phyloP scores from a whole-genome alignment of 2,329 filamentous ascomycete species.

The Claviceps monticola region DNA sequence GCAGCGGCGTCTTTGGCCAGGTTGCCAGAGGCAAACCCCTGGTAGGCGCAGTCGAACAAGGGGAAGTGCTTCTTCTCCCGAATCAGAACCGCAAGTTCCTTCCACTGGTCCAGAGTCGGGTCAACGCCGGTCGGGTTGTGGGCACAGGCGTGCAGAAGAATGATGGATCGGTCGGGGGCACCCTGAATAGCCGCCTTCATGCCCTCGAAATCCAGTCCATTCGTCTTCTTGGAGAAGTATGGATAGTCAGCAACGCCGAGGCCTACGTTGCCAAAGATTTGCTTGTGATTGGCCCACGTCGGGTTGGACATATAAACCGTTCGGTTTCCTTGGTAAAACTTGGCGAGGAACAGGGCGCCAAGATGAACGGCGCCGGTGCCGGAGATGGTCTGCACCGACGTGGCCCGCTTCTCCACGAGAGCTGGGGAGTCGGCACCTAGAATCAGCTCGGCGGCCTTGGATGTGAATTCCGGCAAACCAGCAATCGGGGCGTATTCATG shows the following conservation, averaged over 20 bases:
- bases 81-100: constrained; percentile 68
- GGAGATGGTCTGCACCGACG: constrained; percentile 87
- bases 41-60: constrained; percentile 97
- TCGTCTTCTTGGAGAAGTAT: constrained; percentile 82
- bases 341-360: constrained; percentile 83
- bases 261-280: constrained; percentile 89
- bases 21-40: constrained; percentile 91
- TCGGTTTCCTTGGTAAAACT: constrained; percentile 68
- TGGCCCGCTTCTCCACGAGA: constrained; percentile 65
- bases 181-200: constrained; percentile 59
- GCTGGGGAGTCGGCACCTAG: constrained; percentile 70
- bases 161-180: constrained; percentile 68
- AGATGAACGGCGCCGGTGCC: constrained; percentile 92
- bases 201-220: constrained; percentile 82
- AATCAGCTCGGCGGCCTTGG: constrained; percentile 81
- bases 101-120: constrained; percentile 88
- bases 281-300: constrained; percentile 97
- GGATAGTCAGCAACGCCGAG: constrained; percentile 72
- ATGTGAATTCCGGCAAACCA: constrained; percentile 72
- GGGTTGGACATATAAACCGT: constrained; percentile 85
- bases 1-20: constrained; percentile 75
- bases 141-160: constrained; percentile 87
- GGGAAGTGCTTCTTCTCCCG: constrained; percentile 75
- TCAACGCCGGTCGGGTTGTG: constrained; percentile 98
- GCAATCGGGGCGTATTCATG: constrained; percentile 98